phyloP scores from a whole-genome alignment of 257 asterid genomes.

The Scutellaria minor region DNA sequence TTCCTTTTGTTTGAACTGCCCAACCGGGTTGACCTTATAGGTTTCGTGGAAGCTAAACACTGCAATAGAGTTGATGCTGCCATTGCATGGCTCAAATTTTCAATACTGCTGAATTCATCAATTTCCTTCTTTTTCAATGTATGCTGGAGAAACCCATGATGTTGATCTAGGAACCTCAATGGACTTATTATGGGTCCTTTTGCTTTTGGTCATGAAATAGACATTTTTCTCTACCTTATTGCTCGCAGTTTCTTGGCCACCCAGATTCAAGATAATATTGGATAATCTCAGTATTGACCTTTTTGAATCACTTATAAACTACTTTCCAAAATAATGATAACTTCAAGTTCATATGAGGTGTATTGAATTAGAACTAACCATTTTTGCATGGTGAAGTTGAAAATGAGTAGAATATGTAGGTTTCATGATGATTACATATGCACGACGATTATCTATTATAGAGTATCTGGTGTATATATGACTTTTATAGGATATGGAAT shows the following conservation, averaged over 20 bases:
- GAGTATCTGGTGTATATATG: background rate
- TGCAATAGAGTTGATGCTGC: background rate
- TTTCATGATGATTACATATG: background rate
- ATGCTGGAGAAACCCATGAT: conserved; percentile 7
- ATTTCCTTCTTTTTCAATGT: background rate
- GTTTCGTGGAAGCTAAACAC: background rate
- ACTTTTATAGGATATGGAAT: background rate
- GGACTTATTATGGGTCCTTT: background rate
- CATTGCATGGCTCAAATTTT: background rate
- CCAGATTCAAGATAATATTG: conserved; percentile 6
- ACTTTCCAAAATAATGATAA: background rate
- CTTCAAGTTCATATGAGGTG: background rate
- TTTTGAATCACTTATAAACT: background rate
- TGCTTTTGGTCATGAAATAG: conserved; percentile 5
- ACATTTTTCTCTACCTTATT: conserved; percentile 1
- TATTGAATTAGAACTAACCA: background rate
- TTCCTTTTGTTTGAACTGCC: background rate
- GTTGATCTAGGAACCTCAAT: conserved; percentile 7
- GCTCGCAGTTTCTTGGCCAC: conserved; percentile 3
- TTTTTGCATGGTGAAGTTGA: conserved; percentile 10
- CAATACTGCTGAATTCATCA: background rate
- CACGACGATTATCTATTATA: background rate
- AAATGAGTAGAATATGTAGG: background rate
- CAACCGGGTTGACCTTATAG: background rate
- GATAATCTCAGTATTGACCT: background rate